Percentiles rank a stretch among this genome's conserved stretches.
Evolutionary conservation across 2,329 filamentous ascomycete genomes (phyloP).

Genomic region (Paraphaeosphaeria sporulosa): DNA sequence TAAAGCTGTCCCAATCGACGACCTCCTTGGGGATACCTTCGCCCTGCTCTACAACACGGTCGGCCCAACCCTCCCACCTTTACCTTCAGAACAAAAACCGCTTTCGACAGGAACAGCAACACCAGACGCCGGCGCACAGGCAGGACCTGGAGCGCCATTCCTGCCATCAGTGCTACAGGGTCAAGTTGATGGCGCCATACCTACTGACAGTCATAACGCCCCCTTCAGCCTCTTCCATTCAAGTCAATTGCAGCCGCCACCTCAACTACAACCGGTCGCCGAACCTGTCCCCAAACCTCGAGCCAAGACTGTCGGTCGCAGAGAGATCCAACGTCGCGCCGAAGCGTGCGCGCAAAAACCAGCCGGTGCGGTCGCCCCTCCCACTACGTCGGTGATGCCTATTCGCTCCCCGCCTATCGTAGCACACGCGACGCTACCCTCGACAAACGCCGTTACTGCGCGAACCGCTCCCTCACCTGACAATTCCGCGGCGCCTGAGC

Average conservation of each 20-base stretch:
- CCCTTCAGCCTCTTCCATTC: conserved; percentile 39
- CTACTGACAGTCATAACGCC: conserved; percentile 22
- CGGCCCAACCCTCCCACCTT: conserved; percentile 63
- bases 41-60: conserved; percentile 76
- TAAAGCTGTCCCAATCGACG: conserved; percentile 86
- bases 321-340: conserved; percentile 66
- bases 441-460: conserved; percentile 14
- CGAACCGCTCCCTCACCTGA: not conserved
- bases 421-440: conserved; percentile 24
- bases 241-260: conserved; percentile 31
- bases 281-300: conserved; percentile 42
- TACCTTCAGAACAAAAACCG: conserved; percentile 53
- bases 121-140: conserved; percentile 15
- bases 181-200: conserved; percentile 39
- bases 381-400: conserved; percentile 32
- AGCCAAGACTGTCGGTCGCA: conserved; percentile 65
- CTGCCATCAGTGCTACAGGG: conserved; percentile 43
- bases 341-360: conserved; percentile 62
- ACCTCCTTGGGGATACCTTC: conserved; percentile 92
- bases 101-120: conserved; percentile 22
- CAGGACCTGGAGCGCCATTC: conserved; percentile 28
- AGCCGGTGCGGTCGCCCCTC: conserved; percentile 35
- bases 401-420: conserved; percentile 42
- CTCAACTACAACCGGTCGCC: conserved; percentile 26
- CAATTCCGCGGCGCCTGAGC: conserved; percentile 26